Evolutionary conservation across 1,284 basidiomycete species (phyloP), one percentile per base, ranked within the genome.

Genomic region (Wolfiporia cocos): DNA sequence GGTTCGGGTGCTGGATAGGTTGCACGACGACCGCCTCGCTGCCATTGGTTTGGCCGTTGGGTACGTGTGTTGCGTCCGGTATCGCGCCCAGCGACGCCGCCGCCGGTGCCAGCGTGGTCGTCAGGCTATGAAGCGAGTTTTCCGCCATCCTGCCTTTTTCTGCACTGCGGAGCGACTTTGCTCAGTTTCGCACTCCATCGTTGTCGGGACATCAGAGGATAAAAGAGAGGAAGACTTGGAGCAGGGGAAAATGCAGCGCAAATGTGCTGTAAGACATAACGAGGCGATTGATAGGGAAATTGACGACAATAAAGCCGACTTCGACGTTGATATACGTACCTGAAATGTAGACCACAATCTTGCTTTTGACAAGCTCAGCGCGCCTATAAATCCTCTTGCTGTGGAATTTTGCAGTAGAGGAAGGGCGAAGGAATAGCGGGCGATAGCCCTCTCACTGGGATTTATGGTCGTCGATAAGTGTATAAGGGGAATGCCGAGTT

Each of bases 61-160:
- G 34, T 46, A 32, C 43, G 34, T 42, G 48, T 18, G 41, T 41
- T 11, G 41, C 12, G 20, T 46, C 30, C n/a, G 40, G 29, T n/a
- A n/a, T n/a, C n/a, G n/a, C n/a, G n/a, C n/a, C n/a, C 39, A 57
- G 48, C 21, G 53, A 36, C 46, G 53, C 49, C 20, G 55, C 46
- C 3, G 48, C 9, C 9, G 9, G 29, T 14, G 41, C 39, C 42
- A 57, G 44, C 3, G 56, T 54, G 48, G 47, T 56, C n/a, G 52
- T 47, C 34, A 57, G 38, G 43, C 52, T 55, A 39, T 55, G 51
- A 23, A 55, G 47, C 10, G 50, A 42, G 23, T 43, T 47, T 43
- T 57, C 56, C 32, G 50, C 52, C 54, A 56, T 56, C 5, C 22
- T 23, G 18, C 18, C n/a, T n/a, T n/a, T n/a, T n/a, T n/a, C n/a